Evolutionary conservation across 352 stramenopile genomes (phyloP), one percentile per base, ranked within the genome.

Genomic region (Pythium utonaiense): DNA sequence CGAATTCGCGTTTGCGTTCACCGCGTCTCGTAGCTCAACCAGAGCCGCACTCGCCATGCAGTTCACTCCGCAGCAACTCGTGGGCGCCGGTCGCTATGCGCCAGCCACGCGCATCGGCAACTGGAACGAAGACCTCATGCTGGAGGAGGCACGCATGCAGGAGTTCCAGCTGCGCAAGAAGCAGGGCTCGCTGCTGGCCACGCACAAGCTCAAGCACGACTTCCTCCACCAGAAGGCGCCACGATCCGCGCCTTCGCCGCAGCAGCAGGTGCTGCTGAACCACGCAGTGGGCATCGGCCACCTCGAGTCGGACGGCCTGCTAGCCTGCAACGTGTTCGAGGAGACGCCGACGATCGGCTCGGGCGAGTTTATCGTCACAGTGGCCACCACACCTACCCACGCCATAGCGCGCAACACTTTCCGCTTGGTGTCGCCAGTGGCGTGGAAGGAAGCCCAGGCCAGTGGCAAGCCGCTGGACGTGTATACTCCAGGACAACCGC

Each of bases 71-170:
- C 87, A 96, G 68, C 87, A 96, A 62, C 83, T 95, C 52, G 81
- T 93, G 14, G 87, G 87, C 25, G 87, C 83, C 17, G 86, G 85
- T 2, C 80, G 86, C 21, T 95, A 95, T 69, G 82, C 77, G 53
- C 78, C 83, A 14, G 71, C 60, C 27, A 96, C 86, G 47, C 87
- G 83, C 47, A 92, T 95, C 52, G 87, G 87, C 51, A 96, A 96
- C 58, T 96, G 87, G 87, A 95, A 95, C 74, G 86, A 96, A 65
- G 87, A 96, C 55, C 61, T 92, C 57, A 91, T 93, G 85, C 73
- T 95, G 19, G 86, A 96, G 27, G 85, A 96, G 53, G 82, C 86
- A 44, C 79, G 83, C 47, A 81, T 93, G 80, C 80, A 91, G 57
- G 87, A 92, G 69, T 94, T 93, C 60, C 75, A 81, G 40, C 65